Conservation (phyloP, 23 red algal species). For the Gracilaria domingensis region DNA sequence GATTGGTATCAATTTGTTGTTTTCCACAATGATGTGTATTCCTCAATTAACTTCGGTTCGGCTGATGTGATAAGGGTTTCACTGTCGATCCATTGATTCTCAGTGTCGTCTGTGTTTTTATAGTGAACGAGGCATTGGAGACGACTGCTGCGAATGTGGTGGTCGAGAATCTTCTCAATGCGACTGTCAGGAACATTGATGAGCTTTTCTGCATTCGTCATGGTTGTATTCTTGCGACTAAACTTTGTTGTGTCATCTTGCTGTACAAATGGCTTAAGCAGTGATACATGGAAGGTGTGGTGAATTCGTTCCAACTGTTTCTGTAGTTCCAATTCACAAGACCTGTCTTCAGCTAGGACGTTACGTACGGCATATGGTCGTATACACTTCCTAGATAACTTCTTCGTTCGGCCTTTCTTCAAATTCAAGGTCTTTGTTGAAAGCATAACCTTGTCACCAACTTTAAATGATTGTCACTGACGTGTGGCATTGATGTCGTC, state of each 20-base stretch:
- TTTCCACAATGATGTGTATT: not conserved
- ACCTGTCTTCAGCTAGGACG: not conserved
- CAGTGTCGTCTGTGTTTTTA: not conserved
- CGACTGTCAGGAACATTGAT: not conserved
- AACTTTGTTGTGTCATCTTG: not conserved
- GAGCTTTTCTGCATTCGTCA: not conserved
- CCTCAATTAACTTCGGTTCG: not conserved
- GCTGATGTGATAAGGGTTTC: not conserved
- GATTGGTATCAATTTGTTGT: not conserved
- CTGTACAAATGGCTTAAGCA: not conserved
- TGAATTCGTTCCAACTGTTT: not conserved
- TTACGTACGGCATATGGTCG: not conserved
- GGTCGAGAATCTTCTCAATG: not conserved
- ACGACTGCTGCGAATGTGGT: not conserved
- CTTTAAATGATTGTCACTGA: not conserved
- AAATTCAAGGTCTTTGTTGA: not conserved
- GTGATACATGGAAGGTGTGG: constrained; percentile 1
- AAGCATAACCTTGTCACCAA: constrained; percentile 2
- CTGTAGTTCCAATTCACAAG: not conserved
- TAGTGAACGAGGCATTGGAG: constrained; percentile 12
- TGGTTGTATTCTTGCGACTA: no score
- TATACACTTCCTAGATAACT: not conserved
- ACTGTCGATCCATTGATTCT: constrained; percentile 20
- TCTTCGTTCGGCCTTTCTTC: not conserved
- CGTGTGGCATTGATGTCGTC: not conserved